Evolutionary conservation across 2,329 filamentous ascomycete species (phyloP).

Genomic region (Hypoxylon sp.): DNA sequence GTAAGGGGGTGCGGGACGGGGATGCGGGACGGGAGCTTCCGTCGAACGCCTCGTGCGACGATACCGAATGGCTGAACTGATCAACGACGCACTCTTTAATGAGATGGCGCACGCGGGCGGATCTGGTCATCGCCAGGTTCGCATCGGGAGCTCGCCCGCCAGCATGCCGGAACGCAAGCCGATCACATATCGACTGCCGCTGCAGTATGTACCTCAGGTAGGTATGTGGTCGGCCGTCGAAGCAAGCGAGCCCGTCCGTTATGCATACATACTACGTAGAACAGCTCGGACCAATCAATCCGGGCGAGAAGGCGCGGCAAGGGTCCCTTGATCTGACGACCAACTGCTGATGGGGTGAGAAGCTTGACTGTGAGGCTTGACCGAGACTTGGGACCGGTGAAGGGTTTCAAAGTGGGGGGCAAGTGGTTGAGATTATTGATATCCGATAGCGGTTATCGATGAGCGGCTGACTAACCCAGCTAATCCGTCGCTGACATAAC

Average conservation of each 20-base stretch:
- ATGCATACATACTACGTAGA: too few relatives aligned
- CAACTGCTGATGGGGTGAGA: neutral
- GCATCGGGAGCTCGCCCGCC: slow-evolving; percentile 5
- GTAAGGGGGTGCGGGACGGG: neutral
- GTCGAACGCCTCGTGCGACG: slow-evolving; percentile 18
- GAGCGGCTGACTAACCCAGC: slow-evolving; percentile 9
- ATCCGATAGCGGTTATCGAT: neutral
- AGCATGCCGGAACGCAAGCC: slow-evolving; percentile 7
- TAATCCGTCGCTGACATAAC: slow-evolving; percentile 1
- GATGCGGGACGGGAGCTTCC: slow-evolving; percentile 28
- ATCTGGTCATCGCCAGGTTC: slow-evolving; percentile 16
- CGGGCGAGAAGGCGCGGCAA: neutral
- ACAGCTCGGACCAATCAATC: neutral
- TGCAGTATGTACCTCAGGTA: slow-evolving; percentile 1
- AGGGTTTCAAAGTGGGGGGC: too few relatives aligned
- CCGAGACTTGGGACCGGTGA: slow-evolving; percentile 2
- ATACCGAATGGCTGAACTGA: slow-evolving; percentile 17
- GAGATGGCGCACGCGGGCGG: slow-evolving; percentile 9
- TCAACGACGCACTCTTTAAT: slow-evolving; percentile 15
- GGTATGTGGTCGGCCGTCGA: neutral
- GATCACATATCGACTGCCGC: slow-evolving; percentile 7
- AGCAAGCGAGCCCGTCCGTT: neutral
- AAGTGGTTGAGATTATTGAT: neutral
- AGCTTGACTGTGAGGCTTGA: slow-evolving; percentile 10
- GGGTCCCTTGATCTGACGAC: slow-evolving; percentile 1